Percentiles rank a stretch among this genome's conserved stretches.
Evolutionary conservation across 768 basidiomycete species (phyloP).

Genomic region (Tylopilus intermedius): DNA sequence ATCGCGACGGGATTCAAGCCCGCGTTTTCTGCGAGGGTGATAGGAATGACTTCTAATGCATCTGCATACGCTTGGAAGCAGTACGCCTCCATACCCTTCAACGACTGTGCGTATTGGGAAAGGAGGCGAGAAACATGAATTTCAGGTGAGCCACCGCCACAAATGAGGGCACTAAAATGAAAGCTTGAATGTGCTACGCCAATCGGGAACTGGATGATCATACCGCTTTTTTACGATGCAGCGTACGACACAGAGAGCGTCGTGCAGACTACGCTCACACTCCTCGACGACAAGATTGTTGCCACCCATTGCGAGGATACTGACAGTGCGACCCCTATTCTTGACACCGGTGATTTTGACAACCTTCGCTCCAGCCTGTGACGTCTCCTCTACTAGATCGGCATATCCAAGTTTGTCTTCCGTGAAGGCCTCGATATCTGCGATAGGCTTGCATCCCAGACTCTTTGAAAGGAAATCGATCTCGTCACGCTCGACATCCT

Average conservation of each 20-base stretch:
- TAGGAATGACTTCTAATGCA: conserved; percentile 95
- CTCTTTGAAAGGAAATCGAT: conserved; percentile 96
- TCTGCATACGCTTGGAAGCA: conserved; percentile 99
- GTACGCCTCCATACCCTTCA: conserved; percentile 98
- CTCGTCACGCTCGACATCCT: conserved; percentile 97
- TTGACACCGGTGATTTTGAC: conserved; percentile 93
- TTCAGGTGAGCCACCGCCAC: conserved; percentile 95
- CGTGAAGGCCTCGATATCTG: conserved; percentile 95
- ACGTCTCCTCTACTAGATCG: conserved; percentile 88
- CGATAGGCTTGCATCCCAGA: conserved; percentile 90
- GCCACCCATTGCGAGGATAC: conserved; percentile 89
- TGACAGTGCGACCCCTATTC: conserved; percentile 91
- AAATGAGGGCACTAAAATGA: conserved; percentile 72
- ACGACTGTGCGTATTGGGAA: conserved; percentile 84
- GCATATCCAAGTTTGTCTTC: conserved; percentile 98
- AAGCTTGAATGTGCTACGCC: not conserved
- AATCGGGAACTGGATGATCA: conserved; percentile 17
- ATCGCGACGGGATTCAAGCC: conserved; percentile 97
- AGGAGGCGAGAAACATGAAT: conserved; percentile 92
- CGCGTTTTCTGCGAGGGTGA: conserved; percentile 96
- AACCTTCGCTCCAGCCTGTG: conserved; percentile 79
- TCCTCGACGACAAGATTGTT: conserved; percentile 95
- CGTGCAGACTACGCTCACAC: conserved; percentile 94
- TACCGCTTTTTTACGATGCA: conserved; percentile 98
- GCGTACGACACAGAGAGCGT: conserved; percentile 96